Conservation (phyloP, 2,329 filamentous ascomycete genomes). For the Apiospora pterosperma region DNA sequence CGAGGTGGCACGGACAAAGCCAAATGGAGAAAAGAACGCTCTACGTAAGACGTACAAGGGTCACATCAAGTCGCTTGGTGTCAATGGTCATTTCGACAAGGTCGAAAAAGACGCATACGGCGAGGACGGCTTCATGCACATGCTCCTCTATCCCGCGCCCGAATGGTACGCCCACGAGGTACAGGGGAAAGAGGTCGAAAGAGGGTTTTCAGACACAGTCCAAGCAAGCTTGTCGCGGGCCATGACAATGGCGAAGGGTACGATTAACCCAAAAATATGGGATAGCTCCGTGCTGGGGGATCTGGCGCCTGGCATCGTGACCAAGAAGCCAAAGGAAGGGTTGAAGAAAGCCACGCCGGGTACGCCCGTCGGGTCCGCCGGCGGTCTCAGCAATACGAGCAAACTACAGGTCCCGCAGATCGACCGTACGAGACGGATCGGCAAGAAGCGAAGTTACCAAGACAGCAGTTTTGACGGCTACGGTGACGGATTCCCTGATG, state of each 20-base stretch:
- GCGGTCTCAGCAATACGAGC: slow-evolving; percentile 23
- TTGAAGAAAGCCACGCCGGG: slow-evolving; percentile 39
- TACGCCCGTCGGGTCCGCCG: slow-evolving; percentile 42
- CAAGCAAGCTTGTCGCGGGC: slow-evolving; percentile 45
- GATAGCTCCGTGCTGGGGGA: slow-evolving; percentile 58
- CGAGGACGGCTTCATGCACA: slow-evolving; percentile 48
- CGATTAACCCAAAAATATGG: slow-evolving; percentile 54
- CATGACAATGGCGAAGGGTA: slow-evolving; percentile 54
- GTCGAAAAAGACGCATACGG: slow-evolving; percentile 52
- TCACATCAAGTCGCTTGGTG: slow-evolving; percentile 61
- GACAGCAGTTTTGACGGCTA: slow-evolving; percentile 75
- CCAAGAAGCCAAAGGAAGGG: slow-evolving; percentile 34
- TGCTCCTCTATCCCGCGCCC: slow-evolving; percentile 50
- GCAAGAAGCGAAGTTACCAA: slow-evolving; percentile 73
- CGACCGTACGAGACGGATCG: slow-evolving; percentile 58
- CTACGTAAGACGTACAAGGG: slow-evolving; percentile 67
- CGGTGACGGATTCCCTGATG: slow-evolving; percentile 67
- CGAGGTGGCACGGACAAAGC: slow-evolving; percentile 60
- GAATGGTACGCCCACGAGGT: slow-evolving; percentile 55
- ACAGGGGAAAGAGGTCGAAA: slow-evolving; percentile 51
- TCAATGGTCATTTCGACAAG: slow-evolving; percentile 59
- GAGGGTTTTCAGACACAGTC: slow-evolving; percentile 46
- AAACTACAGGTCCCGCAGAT: slow-evolving; percentile 40
- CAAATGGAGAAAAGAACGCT: slow-evolving; percentile 65
- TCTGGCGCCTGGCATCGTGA: slow-evolving; percentile 39